These are phyloP conservation scores for Mucor irregularis DNA, from an alignment of 371 early-diverging fungal species.

Conservation along the genomic window DNA sequence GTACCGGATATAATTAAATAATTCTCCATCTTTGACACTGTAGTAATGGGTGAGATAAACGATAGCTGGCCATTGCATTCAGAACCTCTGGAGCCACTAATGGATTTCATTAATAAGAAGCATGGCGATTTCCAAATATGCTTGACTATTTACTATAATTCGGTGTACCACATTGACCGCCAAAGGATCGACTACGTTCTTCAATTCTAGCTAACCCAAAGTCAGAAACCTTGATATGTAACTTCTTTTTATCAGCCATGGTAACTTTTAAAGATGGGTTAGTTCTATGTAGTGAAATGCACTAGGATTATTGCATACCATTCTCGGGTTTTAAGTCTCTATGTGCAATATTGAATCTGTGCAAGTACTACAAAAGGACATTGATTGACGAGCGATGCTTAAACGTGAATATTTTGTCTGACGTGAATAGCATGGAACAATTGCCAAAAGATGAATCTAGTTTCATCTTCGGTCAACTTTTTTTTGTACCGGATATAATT, in stretches of 20 bases:
- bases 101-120: too few species aligned
- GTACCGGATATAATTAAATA: slow-evolving; percentile 87
- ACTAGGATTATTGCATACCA: slow-evolving; percentile 15
- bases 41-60: too few species aligned
- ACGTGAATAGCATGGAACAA: slow-evolving; percentile 71
- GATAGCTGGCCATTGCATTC: too few species aligned
- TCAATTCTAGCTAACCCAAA: slow-evolving; percentile 92
- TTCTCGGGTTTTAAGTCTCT: slow-evolving; percentile 54
- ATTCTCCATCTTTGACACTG: slow-evolving; percentile 80
- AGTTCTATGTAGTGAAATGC: not conserved
- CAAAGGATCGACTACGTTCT: slow-evolving; percentile 54
- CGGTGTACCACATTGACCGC: slow-evolving; percentile 95
- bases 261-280: slow-evolving; percentile 62
- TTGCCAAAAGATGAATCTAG: slow-evolving; percentile 81
- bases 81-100: too few species aligned
- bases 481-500: slow-evolving; percentile 80
- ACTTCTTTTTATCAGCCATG: slow-evolving; percentile 54
- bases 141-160: slow-evolving; percentile 88
- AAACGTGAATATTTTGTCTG: too few species aligned
- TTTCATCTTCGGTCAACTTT: slow-evolving; percentile 73
- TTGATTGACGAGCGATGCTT: too few species aligned
- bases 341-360: slow-evolving; percentile 35
- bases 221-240: slow-evolving; percentile 89
- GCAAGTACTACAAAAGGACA: slow-evolving; percentile 37
- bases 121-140: too few species aligned